Evolutionary conservation across 2,329 filamentous ascomycete genomes (phyloP), one percentile per base, ranked within the genome.

Genomic region (Amphichorda felina): DNA sequence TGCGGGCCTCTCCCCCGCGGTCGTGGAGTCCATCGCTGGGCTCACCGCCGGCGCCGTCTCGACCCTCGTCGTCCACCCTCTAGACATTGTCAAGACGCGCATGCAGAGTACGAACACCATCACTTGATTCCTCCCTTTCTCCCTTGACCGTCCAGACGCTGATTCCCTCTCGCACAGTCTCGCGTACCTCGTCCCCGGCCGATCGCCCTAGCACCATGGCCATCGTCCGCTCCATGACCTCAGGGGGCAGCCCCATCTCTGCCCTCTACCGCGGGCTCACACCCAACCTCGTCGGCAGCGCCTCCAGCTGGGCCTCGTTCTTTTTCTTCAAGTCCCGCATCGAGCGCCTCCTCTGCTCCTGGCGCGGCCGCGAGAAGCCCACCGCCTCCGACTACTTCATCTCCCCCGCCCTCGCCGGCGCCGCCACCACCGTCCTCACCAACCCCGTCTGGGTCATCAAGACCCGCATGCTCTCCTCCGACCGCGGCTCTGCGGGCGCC

Each of bases 391-490:
- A 94, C 57, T 94, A 88, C 62, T 89, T 95, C 54, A 49, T 81
- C 32, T 76, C 87, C 4, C 88, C 83, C 24, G 82, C 65, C n/a
- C 50, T 69, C 19, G 64, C 70, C 44, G 88, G 89, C 21, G 66
- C 81, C 14, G 57, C 84, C 28, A 94, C 87, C 2, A 82, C 88
- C 30, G 61, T 84, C 21, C 68, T 89, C 44, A 96, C 91, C 21
- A 96, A 96, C 54, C 91, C 91, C 3, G 79, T 98, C 48, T 98
- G 91, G 91, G 91, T 98, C 3, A 77, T 98, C 55, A 96, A 96
- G 66, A 96, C 89, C 8, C 82, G 91, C 43, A 96, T 98, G 87
- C 68, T 96, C 17, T 86, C 87, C 21, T 88, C 84, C 4, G 84
- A 91, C 45, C 73, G 75, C 34, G 67, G 73, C 37, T 70, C 76